Evolutionary conservation across 352 stramenopile species (phyloP).

Genomic region (Phytopythium boreale): DNA sequence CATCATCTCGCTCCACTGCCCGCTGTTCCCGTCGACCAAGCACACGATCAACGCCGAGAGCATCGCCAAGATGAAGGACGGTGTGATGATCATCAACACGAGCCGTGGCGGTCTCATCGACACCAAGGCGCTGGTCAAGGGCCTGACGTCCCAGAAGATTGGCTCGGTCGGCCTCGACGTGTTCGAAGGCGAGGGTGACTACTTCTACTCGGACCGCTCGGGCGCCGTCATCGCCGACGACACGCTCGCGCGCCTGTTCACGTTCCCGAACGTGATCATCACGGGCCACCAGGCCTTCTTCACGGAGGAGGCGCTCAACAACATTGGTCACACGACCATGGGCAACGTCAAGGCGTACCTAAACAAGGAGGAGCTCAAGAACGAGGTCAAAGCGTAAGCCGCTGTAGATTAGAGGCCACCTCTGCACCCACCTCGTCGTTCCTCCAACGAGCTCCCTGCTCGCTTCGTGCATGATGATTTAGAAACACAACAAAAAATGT

Average conservation of each 20-base stretch:
- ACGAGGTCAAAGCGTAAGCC: conserved; percentile 48
- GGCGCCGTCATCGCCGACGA: conserved; percentile 66
- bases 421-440: neutral
- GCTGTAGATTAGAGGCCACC: conserved; percentile 2
- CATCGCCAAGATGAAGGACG: conserved; percentile 86
- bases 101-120: conserved; percentile 86
- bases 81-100: conserved; percentile 91
- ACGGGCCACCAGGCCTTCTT: conserved; percentile 83
- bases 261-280: conserved; percentile 81
- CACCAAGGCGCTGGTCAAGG: conserved; percentile 74
- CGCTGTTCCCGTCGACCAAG: conserved; percentile 74
- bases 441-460: conserved; percentile 1
- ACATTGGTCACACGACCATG: conserved; percentile 73
- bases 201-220: conserved; percentile 79
- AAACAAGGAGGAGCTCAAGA: conserved; percentile 39
- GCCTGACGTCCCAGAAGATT: conserved; percentile 80
- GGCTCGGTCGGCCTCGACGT: conserved; percentile 83
- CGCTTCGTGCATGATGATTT: no score
- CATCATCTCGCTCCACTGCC: conserved; percentile 88
- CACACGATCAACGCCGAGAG: conserved; percentile 84
- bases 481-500: conserved; percentile 2
- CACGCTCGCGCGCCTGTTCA: conserved; percentile 69
- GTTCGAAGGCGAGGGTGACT: conserved; percentile 77
- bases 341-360: conserved; percentile 65
- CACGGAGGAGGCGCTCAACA: conserved; percentile 70